phyloP scores from a whole-genome alignment of 257 asterid genomes.

The Solanum chaucha region DNA sequence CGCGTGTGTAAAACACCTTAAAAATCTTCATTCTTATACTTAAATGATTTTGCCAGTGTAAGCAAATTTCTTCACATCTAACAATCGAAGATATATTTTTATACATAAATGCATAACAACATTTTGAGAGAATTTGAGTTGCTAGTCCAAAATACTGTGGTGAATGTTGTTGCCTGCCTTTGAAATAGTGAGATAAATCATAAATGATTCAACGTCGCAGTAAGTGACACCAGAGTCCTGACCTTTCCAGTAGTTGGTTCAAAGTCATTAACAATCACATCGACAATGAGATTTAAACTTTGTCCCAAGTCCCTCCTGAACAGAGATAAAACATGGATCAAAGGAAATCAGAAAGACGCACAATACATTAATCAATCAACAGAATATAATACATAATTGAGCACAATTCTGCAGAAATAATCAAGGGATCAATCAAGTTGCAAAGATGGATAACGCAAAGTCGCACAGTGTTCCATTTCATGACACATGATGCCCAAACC shows the following conservation, averaged over 20 bases:
- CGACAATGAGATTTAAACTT: background rate
- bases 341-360: background rate
- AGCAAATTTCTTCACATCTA: background rate
- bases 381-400: background rate
- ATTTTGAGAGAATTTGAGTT: background rate
- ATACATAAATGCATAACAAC: background rate
- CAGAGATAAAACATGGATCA: background rate
- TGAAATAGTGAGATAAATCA: background rate
- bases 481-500: background rate
- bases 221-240: background rate
- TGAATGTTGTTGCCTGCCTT: background rate
- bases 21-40: background rate
- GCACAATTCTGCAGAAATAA: background rate
- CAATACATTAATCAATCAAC: background rate
- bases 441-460: background rate
- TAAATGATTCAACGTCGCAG: background rate
- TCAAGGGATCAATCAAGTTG: background rate
- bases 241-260: background rate
- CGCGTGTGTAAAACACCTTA: background rate
- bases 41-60: background rate
- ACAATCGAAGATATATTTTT: background rate
- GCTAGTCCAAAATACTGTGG: background rate
- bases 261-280: background rate
- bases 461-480: background rate
- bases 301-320: background rate